Evolutionary conservation across 768 basidiomycete species (phyloP), one percentile per base, ranked within the genome.

Genomic region (Calocera cornea): DNA sequence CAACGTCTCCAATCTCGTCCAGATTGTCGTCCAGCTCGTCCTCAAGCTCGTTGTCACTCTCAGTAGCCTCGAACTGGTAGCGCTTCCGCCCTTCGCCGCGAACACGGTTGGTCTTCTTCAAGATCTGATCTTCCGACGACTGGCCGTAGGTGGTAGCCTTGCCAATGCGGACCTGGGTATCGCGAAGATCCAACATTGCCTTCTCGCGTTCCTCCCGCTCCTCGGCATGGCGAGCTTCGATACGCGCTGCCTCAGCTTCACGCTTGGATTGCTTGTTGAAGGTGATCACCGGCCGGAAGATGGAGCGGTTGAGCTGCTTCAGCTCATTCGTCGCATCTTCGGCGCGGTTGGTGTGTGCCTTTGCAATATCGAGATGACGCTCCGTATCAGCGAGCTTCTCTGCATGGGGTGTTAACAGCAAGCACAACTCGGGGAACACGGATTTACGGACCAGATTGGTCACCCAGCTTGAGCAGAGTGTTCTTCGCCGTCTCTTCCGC

Each of bases 261-360:
- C 93, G 90, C 77, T 97, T 98, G 19, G 82, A 83, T 40, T 92
- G 88, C 77, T 97, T 99, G 81, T 97, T 95, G 77, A 89, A 95
- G 0, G 88, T 87, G 71, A 97, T 87, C 67, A 86, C 92, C 10
- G 92, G 95, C 64, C 87, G 85, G 81, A 99, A 97, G 75, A 99
- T 98, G 41, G 92, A 94, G 36, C 87, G 84, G 77, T 97, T 97
- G 67, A 99, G 85, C 75, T 94, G 83, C 77, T 93, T 95, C 66
- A 99, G 85, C 76, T 98, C 95, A 69, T 87, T 87, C 2, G 94
- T 92, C 76, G 86, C 91, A 79, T 99, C 95, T 67, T 88, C 88
- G n/a, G 95, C 95, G 2, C 90, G 87, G 49, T 80, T 79, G 34
- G 90, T 88, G 77, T 95, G 87, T 16, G 88, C 88, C 77, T 91